Evolutionary conservation across 495 filamentous ascomycete species (phyloP).

Genomic region (Baudoinia panamericana): DNA sequence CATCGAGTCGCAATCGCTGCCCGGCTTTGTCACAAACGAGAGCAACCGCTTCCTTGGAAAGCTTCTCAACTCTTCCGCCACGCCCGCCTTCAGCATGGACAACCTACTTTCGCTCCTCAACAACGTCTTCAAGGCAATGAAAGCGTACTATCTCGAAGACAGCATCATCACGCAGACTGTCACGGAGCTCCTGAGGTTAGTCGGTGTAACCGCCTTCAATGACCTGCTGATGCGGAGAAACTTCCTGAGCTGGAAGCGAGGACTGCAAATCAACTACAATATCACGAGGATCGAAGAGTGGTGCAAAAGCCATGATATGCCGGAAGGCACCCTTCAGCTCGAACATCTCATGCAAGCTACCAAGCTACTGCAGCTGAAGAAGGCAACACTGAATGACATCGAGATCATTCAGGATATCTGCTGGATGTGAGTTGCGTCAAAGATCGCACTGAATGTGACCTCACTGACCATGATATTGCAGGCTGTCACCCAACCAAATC

Average conservation of each 20-base stretch:
- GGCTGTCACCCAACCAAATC: slow-evolving; percentile 96
- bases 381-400: slow-evolving; percentile 96
- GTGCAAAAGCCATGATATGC: slow-evolving; percentile 99
- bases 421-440: slow-evolving; percentile 69
- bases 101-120: slow-evolving; percentile 93
- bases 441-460: background rate
- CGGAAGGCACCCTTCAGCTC: slow-evolving; percentile 89
- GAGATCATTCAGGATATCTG: slow-evolving; percentile 99
- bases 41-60: slow-evolving; percentile 96
- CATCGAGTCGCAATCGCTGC: slow-evolving; percentile 95
- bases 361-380: slow-evolving; percentile 96
- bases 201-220: slow-evolving; percentile 98
- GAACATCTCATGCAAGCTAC: slow-evolving; percentile 99
- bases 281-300: slow-evolving; percentile 99
- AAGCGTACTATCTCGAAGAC: slow-evolving; percentile 92
- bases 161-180: slow-evolving; percentile 88
- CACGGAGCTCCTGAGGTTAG: slow-evolving; percentile 82
- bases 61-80: slow-evolving; percentile 72
- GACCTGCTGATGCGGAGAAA: slow-evolving; percentile 95
- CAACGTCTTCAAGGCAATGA: slow-evolving; percentile 96
- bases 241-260: slow-evolving; percentile 98
- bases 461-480: slow-evolving; percentile 1
- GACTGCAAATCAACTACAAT: slow-evolving; percentile 99
- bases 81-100: slow-evolving; percentile 96
- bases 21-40: slow-evolving; percentile 96